Evolutionary conservation across 1,139 yeast genomes (phyloP).

Genomic region (Entelexis paramagnoliae): DNA sequence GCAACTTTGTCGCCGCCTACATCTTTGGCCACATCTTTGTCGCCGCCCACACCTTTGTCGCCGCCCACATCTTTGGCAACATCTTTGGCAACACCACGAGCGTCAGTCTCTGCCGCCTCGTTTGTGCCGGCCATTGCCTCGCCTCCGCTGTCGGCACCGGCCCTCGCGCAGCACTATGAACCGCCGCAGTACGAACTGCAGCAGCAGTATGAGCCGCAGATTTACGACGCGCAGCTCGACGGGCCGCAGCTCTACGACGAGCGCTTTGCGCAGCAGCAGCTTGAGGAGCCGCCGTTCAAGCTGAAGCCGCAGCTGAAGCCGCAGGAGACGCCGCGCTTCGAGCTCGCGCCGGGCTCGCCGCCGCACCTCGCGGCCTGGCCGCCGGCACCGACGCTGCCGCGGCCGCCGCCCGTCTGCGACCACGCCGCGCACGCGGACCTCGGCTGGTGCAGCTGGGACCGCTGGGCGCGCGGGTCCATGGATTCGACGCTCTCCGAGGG

Average conservation of each 20-base stretch:
- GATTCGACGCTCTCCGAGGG: background rate
- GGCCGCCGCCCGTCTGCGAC: background rate
- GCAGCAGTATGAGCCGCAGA: background rate
- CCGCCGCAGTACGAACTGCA: background rate
- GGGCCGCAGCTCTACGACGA: background rate
- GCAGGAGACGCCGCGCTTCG: background rate
- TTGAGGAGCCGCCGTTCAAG: too few relatives aligned
- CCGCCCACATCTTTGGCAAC: background rate
- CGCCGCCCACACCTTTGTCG: too few relatives aligned
- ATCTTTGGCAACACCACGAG: background rate
- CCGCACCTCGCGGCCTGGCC: background rate
- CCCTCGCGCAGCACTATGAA: too few relatives aligned
- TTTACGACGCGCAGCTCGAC: background rate
- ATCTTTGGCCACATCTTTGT: too few relatives aligned
- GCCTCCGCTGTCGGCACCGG: too few relatives aligned
- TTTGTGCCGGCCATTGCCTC: too few relatives aligned
- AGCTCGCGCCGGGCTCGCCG: background rate
- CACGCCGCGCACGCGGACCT: background rate
- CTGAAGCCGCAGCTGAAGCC: too few relatives aligned
- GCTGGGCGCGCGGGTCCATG: constrained; percentile 4
- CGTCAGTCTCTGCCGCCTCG: background rate
- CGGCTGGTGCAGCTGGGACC: constrained; percentile 1
- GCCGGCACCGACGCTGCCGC: background rate
- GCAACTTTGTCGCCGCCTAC: too few relatives aligned
- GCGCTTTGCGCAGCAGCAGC: background rate